Base-by-base conservation (phyloP, 2,329 filamentous ascomycete genomes). In the Lasiodiplodia sp. region DNA sequence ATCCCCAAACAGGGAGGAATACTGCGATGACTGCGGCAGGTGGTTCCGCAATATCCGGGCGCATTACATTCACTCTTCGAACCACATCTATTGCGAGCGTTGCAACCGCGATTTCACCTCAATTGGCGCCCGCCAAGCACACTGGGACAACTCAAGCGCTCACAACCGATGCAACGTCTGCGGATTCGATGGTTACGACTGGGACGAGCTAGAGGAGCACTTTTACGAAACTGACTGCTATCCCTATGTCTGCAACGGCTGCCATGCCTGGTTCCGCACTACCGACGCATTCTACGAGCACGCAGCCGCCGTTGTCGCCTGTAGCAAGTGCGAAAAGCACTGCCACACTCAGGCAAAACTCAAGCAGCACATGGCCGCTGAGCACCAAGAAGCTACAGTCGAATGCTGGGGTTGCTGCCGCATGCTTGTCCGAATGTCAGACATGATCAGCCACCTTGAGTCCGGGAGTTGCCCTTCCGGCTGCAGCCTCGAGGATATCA, bases 371-470 rank as follows among this genome's bases (percentile, higher is more conserved):
- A 44, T 56, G 63, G 18, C 25, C 1, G 31, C 34, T 25, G 7
- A 4, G 7, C 63, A 66, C 37, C 11, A 12, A 2, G 11, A 10
- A 10, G 34, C 51, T 34, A 21, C 44, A 21, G 4, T 66, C 37
- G 51, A 66, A 23, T 66, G 63, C 28, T 66, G 63, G 63, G 63
- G 63, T 23, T 66, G 63, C 31, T 16, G 31, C 37, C 14, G 21
- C 51, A 55, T 21, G 34, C 44, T 56, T 34, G n/a, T 56, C 23
- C 25, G 23, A 51, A 2, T 47, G 16, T 47, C 63, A 8, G 37
- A 49, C 51, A 56, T 66, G 63, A 47, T 66, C 14, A 23, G 55
- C 51, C 63, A 66, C 38, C 63, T 66, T 8, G 63, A 66, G 25
- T 44, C 49, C 34, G 63, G 63, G 44, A 16, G 11, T 23, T 66